Conservation (phyloP, 768 basidiomycete species). For the Megacollybia marginata region DNA sequence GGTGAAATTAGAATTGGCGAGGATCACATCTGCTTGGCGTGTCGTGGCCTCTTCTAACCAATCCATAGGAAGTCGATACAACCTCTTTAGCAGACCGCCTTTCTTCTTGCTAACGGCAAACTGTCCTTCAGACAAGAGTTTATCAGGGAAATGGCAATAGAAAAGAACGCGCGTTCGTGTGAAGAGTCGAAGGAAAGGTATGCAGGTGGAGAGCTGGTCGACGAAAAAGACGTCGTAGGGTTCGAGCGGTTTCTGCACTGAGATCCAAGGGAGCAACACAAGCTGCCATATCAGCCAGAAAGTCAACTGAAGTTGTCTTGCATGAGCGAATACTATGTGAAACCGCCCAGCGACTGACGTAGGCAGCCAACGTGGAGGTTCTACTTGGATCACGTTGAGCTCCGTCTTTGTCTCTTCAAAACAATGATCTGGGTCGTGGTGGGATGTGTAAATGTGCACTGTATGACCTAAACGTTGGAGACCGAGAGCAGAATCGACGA, state of each 20-base stretch:
- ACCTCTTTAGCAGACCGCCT: constrained; percentile 49
- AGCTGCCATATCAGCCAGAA: constrained; percentile 32
- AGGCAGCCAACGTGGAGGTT: constrained; percentile 58
- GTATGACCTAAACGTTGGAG: constrained; percentile 78
- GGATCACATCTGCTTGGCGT: constrained; percentile 85
- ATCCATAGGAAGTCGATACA: constrained; percentile 90
- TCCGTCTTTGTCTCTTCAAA: constrained; percentile 97
- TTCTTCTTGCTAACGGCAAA: constrained; percentile 37
- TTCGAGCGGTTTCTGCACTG: constrained; percentile 10
- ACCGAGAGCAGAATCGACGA: constrained; percentile 91
- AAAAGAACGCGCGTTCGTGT: constrained; percentile 81
- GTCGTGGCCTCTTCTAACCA: constrained; percentile 87
- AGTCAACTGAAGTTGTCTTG: constrained; percentile 80
- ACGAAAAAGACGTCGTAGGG: constrained; percentile 83
- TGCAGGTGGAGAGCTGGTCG: constrained; percentile 89
- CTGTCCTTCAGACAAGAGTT: constrained; percentile 71
- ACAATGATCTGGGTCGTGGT: constrained; percentile 81
- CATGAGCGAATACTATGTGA: constrained; percentile 85
- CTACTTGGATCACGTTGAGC: constrained; percentile 55
- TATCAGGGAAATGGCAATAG: constrained; percentile 98
- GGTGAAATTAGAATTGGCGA: constrained; percentile 91
- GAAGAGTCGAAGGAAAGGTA: constrained; percentile 71
- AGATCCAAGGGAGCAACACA: constrained; percentile 32
- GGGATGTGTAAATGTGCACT: constrained; percentile 88
- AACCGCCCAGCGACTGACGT: constrained; percentile 73